These are phyloP conservation scores for Crithidia expoeki DNA, from an alignment of 208 protist species.

Conservation along the genomic window DNA sequence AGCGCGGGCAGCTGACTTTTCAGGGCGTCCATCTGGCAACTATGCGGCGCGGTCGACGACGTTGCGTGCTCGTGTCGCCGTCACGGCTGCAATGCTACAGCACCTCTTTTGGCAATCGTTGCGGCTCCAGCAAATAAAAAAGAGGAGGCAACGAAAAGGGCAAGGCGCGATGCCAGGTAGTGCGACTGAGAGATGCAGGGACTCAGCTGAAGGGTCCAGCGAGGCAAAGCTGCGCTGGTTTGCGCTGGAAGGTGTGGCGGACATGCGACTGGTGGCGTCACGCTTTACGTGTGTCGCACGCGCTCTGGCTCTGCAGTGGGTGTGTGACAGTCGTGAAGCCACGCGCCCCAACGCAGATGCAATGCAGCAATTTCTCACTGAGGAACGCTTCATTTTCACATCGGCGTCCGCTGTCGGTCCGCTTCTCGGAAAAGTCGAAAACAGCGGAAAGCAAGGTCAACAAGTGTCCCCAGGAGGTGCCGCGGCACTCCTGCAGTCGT, in stretches of 20 bases:
- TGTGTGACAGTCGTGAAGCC: constrained; percentile 3
- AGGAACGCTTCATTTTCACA: constrained; percentile 23
- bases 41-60: neutral
- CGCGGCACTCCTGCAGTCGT: neutral
- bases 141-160: neutral
- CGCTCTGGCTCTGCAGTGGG: constrained; percentile 31
- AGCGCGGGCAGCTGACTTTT: constrained; percentile 2
- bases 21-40: neutral
- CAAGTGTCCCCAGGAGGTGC: neutral
- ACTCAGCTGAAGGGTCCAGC: neutral
- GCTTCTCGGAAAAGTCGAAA: neutral
- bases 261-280: neutral
- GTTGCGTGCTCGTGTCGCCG: constrained; percentile 30
- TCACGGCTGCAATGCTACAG: constrained; percentile 23
- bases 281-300: constrained; percentile 18
- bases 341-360: neutral
- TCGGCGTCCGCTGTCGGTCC: constrained; percentile 3
- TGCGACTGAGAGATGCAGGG: no score
- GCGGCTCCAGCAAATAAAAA: neutral
- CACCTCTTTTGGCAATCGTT: constrained; percentile 15
- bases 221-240: neutral
- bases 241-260: neutral
- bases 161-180: neutral
- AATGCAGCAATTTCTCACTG: constrained; percentile 10
- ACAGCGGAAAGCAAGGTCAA: neutral